Evolutionary conservation across 2,329 filamentous ascomycete species (phyloP).

Genomic region (Fonsecaea erecta): DNA sequence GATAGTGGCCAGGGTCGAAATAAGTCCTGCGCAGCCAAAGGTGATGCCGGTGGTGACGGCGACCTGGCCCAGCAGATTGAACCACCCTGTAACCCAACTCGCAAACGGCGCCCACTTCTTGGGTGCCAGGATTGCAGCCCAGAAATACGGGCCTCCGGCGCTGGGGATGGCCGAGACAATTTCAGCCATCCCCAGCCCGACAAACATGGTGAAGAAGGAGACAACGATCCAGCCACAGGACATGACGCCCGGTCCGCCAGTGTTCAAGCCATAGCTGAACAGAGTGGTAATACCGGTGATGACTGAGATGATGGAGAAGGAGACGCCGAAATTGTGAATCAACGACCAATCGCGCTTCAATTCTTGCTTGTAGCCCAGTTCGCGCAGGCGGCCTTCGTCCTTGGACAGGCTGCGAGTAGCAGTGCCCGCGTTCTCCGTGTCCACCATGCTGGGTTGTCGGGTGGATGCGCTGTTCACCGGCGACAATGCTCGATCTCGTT

Average conservation of each 20-base stretch:
- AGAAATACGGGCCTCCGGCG: slow-evolving; percentile 64
- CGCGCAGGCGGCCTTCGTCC: slow-evolving; percentile 59
- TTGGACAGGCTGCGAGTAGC: slow-evolving; percentile 33
- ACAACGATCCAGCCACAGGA: slow-evolving; percentile 57
- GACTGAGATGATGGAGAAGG: slow-evolving; percentile 66
- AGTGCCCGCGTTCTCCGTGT: slow-evolving; percentile 24
- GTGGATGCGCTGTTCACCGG: neutral
- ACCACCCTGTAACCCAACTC: slow-evolving; percentile 57
- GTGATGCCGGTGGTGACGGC: slow-evolving; percentile 57
- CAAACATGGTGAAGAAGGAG: slow-evolving; percentile 60
- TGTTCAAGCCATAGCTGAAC: slow-evolving; percentile 61
- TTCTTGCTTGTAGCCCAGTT: slow-evolving; percentile 66
- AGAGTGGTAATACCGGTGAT: slow-evolving; percentile 65
- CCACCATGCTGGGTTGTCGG: slow-evolving; percentile 21
- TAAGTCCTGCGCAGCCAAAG: slow-evolving; percentile 53
- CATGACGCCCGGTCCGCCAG: slow-evolving; percentile 62
- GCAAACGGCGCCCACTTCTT: slow-evolving; percentile 51
- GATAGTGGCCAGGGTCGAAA: slow-evolving; percentile 53
- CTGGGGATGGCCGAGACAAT: slow-evolving; percentile 65
- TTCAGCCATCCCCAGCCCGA: slow-evolving; percentile 62
- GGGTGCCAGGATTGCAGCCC: slow-evolving; percentile 63
- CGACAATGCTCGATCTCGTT: neutral
- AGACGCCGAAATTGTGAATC: slow-evolving; percentile 65
- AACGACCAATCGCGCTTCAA: slow-evolving; percentile 63
- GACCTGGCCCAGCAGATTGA: slow-evolving; percentile 56